phyloP scores from a whole-genome alignment of 1,284 basidiomycete genomes.

The Kalmanozyma brasiliensis region DNA sequence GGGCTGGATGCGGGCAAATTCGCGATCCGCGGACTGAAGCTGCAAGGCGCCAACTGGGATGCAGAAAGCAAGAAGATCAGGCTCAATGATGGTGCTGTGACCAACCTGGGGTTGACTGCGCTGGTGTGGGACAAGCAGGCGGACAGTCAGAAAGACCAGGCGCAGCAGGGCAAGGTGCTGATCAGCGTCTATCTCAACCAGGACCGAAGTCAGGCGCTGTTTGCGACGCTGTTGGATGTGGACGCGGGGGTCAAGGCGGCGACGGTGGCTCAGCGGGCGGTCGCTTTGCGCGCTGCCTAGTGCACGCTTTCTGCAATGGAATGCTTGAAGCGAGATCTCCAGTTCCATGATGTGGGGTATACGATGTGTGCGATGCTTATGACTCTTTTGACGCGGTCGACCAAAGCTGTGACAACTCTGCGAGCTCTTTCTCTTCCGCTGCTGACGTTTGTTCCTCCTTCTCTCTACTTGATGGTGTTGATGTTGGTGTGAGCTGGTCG shows the following conservation, averaged over 20 bases:
- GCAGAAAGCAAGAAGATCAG: conserved; percentile 20
- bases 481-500: conserved; percentile 3
- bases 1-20: conserved; percentile 69
- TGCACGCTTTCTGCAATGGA: neutral
- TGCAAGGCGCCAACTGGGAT: conserved; percentile 61
- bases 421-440: conserved; percentile 20
- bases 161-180: conserved; percentile 68
- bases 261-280: conserved; percentile 58
- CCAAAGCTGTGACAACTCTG: conserved; percentile 27
- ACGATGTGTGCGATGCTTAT: neutral
- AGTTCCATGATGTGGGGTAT: conserved; percentile 3
- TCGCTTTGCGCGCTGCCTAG: conserved; percentile 60
- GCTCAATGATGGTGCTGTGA: conserved; percentile 55
- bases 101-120: conserved; percentile 47
- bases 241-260: conserved; percentile 68
- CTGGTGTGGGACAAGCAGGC: conserved; percentile 48
- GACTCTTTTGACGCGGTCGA: conserved; percentile 10
- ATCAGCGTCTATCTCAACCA: conserved; percentile 91
- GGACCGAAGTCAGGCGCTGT: conserved; percentile 87
- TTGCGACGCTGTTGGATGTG: conserved; percentile 83
- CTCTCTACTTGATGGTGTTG: neutral
- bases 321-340: neutral
- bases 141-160: neutral
- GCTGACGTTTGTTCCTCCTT: neutral
- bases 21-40: conserved; percentile 52